Evolutionary conservation across 2,329 filamentous ascomycete genomes (phyloP).

Genomic region (Phoma herbarum): DNA sequence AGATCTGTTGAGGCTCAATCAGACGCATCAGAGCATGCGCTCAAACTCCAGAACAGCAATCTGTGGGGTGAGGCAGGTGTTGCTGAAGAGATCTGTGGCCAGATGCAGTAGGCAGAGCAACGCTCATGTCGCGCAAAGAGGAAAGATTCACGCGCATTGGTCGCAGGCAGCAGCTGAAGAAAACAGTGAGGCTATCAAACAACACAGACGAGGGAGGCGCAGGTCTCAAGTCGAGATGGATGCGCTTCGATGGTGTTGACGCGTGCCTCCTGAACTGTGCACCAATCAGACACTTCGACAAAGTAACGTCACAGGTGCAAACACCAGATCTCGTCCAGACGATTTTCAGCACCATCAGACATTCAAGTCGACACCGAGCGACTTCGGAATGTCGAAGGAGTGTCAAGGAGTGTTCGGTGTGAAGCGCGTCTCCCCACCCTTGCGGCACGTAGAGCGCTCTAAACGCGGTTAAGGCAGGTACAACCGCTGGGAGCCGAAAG

Average conservation of each 20-base stretch:
- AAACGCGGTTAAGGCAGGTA: conserved; percentile 23
- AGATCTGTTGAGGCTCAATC: conserved; percentile 50
- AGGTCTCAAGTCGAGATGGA: conserved; percentile 10
- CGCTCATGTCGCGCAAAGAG: not conserved
- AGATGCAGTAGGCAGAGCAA: not conserved
- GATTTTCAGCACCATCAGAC: not conserved
- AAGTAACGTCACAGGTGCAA: conserved; percentile 2
- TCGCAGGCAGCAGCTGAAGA: not conserved
- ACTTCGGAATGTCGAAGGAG: conserved; percentile 2
- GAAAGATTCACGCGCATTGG: not conserved
- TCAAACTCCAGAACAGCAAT: conserved; percentile 17
- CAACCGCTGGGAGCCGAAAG: conserved; percentile 20
- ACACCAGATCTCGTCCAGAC: not conserved
- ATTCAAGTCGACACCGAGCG: not conserved
- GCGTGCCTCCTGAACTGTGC: not conserved
- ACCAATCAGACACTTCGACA: not conserved
- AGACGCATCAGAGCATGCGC: conserved; percentile 34
- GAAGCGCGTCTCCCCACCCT: conserved; percentile 18
- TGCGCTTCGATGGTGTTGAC: not conserved
- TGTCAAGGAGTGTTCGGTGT: not conserved
- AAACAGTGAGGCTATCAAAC: not conserved
- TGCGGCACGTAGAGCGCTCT: conserved; percentile 16
- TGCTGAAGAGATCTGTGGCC: conserved; percentile 30
- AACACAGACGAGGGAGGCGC: conserved; percentile 9
- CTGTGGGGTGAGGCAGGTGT: conserved; percentile 31